Base-by-base conservation (phyloP, 2,329 filamentous ascomycete species). In the Monosporascus sp. region DNA sequence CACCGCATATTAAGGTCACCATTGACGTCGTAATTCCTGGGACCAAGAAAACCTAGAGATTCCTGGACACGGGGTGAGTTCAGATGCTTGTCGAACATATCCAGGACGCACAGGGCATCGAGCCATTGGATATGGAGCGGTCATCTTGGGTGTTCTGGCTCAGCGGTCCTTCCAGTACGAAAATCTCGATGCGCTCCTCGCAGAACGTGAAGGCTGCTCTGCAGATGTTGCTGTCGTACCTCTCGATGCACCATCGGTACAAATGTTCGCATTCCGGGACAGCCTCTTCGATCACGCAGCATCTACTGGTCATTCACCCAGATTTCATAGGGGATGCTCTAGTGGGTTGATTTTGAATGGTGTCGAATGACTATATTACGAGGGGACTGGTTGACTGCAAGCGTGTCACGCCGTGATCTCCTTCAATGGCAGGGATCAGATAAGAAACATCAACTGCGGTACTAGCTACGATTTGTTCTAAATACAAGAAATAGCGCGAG, bases 201-300 rank as follows among this genome's bases (percentile, higher is more conserved):
- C 55, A 57, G 45, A 37, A 57, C 20, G 15, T n/a, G 17, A 17
- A 14, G 14, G 55, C 55, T 11, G 41, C 51, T 15, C 22, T 22
- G 53, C 55, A 57, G 37, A 57, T 43, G 31, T 57, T 50, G 18
- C 40, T 20, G 38, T 53, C 51, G 24, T 57, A 57, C 5, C 47
- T 55, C n/a, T 53, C 53, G 8, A 55, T 40, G 28, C 55, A 57
- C 15, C 55, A 40, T n/a, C 35, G 22, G 37, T 35, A 43, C 5
- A 57, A 17, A 11, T 41, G 22, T 17, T 53, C 50, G 43, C 55
- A 57, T 18, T 52, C 53, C 15, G 55, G 55, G 24, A 53, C 41
- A 8, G 50, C 48, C 14, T 38, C 22, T 14, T 57, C 55, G 37
- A 57, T 50, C 5, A 26, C 48, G 5, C 48, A 38, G 51, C 51